These are phyloP conservation scores for Phialemonium atrogriseum DNA, from an alignment of 2,329 filamentous ascomycete genomes.

Conservation along the genomic window DNA sequence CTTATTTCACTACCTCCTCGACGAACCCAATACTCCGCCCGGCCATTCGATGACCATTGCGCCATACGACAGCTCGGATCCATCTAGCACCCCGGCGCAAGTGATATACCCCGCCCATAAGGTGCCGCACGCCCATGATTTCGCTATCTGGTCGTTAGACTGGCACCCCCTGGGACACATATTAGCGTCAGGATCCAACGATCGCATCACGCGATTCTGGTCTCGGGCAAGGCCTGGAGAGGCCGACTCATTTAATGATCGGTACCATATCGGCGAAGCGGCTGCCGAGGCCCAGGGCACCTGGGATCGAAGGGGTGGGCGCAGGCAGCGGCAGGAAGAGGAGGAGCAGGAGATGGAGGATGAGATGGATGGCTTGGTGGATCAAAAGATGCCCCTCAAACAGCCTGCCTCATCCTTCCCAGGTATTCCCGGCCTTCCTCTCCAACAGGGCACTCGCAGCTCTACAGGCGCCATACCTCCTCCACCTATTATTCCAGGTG, in stretches of 20 bases:
- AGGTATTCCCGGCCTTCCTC: constrained; percentile 52
- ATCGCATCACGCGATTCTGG: constrained; percentile 96
- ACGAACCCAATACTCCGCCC: constrained; percentile 80
- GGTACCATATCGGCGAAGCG: constrained; percentile 90
- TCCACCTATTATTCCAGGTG: constrained; percentile 39
- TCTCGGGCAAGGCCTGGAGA: constrained; percentile 84
- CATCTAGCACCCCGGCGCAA: constrained; percentile 70
- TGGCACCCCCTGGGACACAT: constrained; percentile 98
- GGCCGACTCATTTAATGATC: constrained; percentile 74
- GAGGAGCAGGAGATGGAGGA: constrained; percentile 92
- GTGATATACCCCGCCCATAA: constrained; percentile 89
- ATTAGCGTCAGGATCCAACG: constrained; percentile 89
- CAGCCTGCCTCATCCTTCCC: constrained; percentile 42
- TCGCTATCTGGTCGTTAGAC: constrained; percentile 94
- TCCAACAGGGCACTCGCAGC: constrained; percentile 20
- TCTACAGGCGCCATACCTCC: constrained; percentile 17
- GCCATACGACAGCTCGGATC: constrained; percentile 79
- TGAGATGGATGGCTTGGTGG: constrained; percentile 83
- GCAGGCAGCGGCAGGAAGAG: constrained; percentile 76
- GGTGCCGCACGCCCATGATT: constrained; percentile 81
- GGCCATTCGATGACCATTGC: constrained; percentile 65
- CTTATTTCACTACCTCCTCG: constrained; percentile 88
- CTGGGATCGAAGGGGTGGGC: constrained; percentile 73
- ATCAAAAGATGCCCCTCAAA: constrained; percentile 72
- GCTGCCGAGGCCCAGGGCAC: constrained; percentile 94